These are phyloP conservation scores for Mrakia frigida DNA, from an alignment of 768 basidiomycete species.

Conservation along the genomic window DNA sequence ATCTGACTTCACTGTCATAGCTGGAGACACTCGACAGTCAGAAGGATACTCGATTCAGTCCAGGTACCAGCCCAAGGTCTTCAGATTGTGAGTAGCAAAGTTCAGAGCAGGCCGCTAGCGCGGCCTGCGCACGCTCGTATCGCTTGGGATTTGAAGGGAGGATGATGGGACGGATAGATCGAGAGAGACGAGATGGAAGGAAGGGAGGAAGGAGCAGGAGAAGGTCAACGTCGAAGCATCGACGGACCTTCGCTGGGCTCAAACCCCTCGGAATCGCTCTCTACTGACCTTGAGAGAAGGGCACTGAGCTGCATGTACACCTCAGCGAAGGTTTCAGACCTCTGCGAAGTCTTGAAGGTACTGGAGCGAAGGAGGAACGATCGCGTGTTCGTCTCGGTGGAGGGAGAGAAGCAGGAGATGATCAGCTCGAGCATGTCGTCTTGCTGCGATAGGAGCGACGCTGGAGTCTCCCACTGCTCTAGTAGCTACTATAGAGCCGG, in stretches of 20 bases:
- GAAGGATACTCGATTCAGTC: constrained; percentile 98
- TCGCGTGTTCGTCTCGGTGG: constrained; percentile 13
- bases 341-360: too few relatives aligned
- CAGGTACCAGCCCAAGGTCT: constrained; percentile 92
- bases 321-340: too few relatives aligned
- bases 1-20: constrained; percentile 65
- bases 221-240: too few relatives aligned
- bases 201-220: too few relatives aligned
- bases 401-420: constrained; percentile 6
- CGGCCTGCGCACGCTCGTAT: neutral
- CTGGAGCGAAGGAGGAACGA: neutral
- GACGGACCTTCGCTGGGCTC: too few relatives aligned
- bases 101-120: neutral
- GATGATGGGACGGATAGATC: too few relatives aligned
- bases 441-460: neutral
- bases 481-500: neutral
- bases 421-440: neutral
- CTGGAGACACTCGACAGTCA: constrained; percentile 92
- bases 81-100: constrained; percentile 66
- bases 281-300: too few relatives aligned
- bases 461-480: neutral
- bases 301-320: too few relatives aligned
- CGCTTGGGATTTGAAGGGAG: too few relatives aligned
- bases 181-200: neutral
- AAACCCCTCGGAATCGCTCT: too few relatives aligned